A percentile compares a stretch with the other conserved stretches of the same genome.
phyloP scores from a whole-genome alignment of 768 basidiomycete species.

The Exidia glandulosa region DNA sequence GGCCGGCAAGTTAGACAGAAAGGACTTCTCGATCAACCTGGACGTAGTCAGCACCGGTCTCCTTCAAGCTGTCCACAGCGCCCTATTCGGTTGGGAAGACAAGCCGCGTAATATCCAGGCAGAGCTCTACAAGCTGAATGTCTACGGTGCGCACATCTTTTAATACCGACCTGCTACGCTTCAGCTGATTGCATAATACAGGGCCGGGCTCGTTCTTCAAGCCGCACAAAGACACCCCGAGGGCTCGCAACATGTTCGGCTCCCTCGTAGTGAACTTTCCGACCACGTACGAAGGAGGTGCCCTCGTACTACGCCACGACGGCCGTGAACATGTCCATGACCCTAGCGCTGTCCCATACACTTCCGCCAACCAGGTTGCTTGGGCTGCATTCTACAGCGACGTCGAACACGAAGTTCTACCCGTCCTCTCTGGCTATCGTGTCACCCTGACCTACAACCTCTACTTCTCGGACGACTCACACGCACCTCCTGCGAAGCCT shows the following conservation, averaged over 20 bases:
- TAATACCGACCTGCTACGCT: background rate
- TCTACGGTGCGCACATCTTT: slow-evolving; percentile 12
- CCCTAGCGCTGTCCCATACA: background rate
- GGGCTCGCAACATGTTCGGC: slow-evolving; percentile 6
- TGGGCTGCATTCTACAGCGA: slow-evolving; percentile 35
- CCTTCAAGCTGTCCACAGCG: slow-evolving; percentile 1
- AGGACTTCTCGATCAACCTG: slow-evolving; percentile 25
- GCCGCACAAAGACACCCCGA: slow-evolving; percentile 17
- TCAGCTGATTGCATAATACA: background rate
- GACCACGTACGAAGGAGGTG: background rate
- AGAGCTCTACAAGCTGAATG: slow-evolving; percentile 18
- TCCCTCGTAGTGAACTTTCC: slow-evolving; percentile 7
- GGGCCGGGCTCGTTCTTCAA: slow-evolving; percentile 18
- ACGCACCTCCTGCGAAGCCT: background rate
- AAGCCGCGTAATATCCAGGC: slow-evolving; percentile 3
- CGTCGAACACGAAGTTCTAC: slow-evolving; percentile 34
- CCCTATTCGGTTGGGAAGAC: background rate
- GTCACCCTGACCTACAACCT: slow-evolving; percentile 26
- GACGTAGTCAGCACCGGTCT: slow-evolving; percentile 18
- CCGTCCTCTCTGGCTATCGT: slow-evolving; percentile 30
- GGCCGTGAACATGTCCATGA: background rate
- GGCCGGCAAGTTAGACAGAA: slow-evolving; percentile 31
- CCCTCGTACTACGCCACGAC: background rate
- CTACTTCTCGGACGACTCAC: background rate
- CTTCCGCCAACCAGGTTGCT: slow-evolving; percentile 10